Evolutionary conservation across 306 rosid species (phyloP), one percentile per base, ranked within the genome.

Genomic region (Lathyrus aphaca): DNA sequence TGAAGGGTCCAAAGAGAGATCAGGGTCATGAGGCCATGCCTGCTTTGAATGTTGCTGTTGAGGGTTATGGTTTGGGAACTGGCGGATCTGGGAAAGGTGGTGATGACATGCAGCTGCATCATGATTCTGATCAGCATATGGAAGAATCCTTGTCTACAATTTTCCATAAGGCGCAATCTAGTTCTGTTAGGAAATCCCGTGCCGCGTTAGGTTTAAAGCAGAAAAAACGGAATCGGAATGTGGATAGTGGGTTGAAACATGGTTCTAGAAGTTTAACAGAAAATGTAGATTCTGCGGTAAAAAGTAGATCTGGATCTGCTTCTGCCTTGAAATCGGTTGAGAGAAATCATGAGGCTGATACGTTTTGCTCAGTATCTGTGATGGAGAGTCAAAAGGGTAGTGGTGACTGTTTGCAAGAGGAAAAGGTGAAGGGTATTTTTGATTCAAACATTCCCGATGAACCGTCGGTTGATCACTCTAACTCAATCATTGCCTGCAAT

Each of bases 1-100:
- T 95, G 87, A 95, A 82, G 84, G 94, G 87, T 80, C 96, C 91
- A n/a, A 90, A 86, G 78, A 88, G 82, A 77, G 89, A 86, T 72
- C 69, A n/a, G 43, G 96, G 85, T 70, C 71, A 86, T 62, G 88
- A 82, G 67, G 64, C 74, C 35, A 14, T 50, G 16, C 82, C 80
- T 75, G 21, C 76, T 66, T 75, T 69, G 81, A 79, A 80, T 68
- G 78, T 72, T 60, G 54, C 77, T 13, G n/a, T 59, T 44, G 80
- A 69, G 74, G 77, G 57, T 43, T 76, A 46, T 46, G 82, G 54
- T 61, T 64, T 76, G 60, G 53, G 29, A 44, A 72, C 29, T 46
- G 29, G 54, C 46, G 85, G 70, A 56, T 66, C 73, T 39, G 40
- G 56, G 61, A 48, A 14, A 6, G 71, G 71, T 35, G 85, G 69